Percentiles rank a stretch among this genome's conserved stretches.
These are phyloP conservation scores for Coemansia sp. DNA, from an alignment of 192 early-diverging fungal genomes.

Conservation along the genomic window DNA sequence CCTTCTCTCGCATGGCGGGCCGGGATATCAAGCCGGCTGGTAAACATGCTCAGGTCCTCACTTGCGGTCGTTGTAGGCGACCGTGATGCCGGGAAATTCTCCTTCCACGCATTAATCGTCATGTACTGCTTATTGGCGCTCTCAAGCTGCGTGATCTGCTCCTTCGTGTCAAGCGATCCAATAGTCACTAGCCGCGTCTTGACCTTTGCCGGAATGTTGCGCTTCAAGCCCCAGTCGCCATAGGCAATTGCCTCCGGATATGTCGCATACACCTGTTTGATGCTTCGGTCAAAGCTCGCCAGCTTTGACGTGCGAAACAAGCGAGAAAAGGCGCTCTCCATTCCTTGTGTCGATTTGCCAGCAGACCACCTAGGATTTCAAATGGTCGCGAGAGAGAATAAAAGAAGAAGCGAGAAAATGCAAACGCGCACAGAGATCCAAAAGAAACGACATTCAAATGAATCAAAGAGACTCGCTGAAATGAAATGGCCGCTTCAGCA, in stretches of 20 bases:
- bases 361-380: not conserved
- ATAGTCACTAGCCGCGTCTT: constrained; percentile 56
- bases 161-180: constrained; percentile 60
- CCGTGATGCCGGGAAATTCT: constrained; percentile 64
- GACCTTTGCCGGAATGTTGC: constrained; percentile 62
- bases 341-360: too few species aligned
- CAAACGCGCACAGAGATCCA: too few species aligned
- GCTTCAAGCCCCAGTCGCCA: constrained; percentile 77
- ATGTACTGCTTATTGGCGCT: constrained; percentile 59
- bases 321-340: constrained; percentile 63
- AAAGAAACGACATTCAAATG: too few species aligned
- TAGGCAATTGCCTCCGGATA: constrained; percentile 40
- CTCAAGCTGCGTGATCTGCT: constrained; percentile 65
- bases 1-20: not conserved
- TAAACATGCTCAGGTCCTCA: constrained; percentile 28
- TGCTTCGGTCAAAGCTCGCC: constrained; percentile 60
- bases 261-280: constrained; percentile 72
- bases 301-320: constrained; percentile 66
- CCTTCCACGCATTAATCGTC: constrained; percentile 64
- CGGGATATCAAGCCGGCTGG: not conserved
- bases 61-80: constrained; percentile 28
- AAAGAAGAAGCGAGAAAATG: not conserved
- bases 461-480: too few species aligned
- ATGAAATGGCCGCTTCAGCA: too few species aligned
- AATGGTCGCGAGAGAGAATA: not conserved